Evolutionary conservation across 331 rosid species (phyloP).

Genomic region (Pyrus hybrid): DNA sequence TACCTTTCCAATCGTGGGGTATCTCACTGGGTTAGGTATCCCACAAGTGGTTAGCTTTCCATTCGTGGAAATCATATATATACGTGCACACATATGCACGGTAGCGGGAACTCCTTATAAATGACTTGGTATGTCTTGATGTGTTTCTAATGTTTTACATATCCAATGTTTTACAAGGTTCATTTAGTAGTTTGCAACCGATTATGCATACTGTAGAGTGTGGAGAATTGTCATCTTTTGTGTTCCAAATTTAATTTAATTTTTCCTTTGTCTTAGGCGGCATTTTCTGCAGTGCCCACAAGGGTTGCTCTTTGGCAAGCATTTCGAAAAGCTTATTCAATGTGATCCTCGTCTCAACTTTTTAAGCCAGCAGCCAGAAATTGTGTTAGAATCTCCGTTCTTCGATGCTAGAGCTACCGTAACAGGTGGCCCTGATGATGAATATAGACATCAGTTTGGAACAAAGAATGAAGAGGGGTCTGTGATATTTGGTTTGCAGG

Average conservation of each 20-base stretch:
- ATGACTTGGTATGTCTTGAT: no score
- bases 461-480: constrained; percentile 34
- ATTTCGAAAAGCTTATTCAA: constrained; percentile 93
- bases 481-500: constrained; percentile 36
- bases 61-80: no score
- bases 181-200: background rate
- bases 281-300: constrained; percentile 83
- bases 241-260: background rate
- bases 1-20: no score
- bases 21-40: no score
- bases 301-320: constrained; percentile 62
- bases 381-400: constrained; percentile 64
- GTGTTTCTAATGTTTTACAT: no score
- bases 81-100: no score
- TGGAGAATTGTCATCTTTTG: background rate
- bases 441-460: constrained; percentile 29
- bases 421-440: constrained; percentile 37
- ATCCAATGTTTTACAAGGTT: no score
- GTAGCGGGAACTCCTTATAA: no score
- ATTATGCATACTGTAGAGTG: constrained; percentile 12
- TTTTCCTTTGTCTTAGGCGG: constrained; percentile 35
- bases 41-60: no score
- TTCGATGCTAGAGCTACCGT: constrained; percentile 41
- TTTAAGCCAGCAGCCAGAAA: constrained; percentile 69
- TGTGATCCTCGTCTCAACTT: constrained; percentile 72